A percentile compares a stretch with the other conserved stretches of the same genome.
phyloP scores from a whole-genome alignment of 768 basidiomycete genomes.

The Pseudohyphozyma bogoriensis region DNA sequence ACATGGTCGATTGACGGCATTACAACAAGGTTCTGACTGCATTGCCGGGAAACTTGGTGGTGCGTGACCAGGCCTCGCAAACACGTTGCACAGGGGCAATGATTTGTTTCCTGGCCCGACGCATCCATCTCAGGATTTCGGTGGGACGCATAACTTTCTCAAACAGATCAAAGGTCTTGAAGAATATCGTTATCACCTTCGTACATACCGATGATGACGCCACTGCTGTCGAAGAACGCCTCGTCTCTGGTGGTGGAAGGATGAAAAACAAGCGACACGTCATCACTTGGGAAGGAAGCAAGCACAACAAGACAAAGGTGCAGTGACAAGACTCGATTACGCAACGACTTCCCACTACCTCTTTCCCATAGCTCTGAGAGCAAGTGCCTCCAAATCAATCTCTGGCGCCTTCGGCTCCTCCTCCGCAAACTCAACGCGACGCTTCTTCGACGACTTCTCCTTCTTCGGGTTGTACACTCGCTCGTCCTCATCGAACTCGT shows the following conservation, averaged over 20 bases:
- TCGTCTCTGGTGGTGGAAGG: background rate
- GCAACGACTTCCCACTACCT: background rate
- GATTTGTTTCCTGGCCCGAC: no score
- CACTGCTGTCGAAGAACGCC: background rate
- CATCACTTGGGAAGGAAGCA: background rate
- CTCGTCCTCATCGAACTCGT: constrained; percentile 31
- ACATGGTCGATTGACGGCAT: no score
- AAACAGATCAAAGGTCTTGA: background rate
- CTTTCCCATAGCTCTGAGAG: constrained; percentile 24
- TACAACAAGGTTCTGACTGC: no score
- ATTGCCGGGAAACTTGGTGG: no score
- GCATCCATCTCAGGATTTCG: no score
- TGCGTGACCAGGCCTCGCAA: no score
- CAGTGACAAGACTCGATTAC: no score
- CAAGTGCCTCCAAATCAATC: constrained; percentile 31
- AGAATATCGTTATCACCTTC: no score
- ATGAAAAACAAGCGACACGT: background rate
- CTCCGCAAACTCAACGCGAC: constrained; percentile 6
- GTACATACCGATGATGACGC: background rate
- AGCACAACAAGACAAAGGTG: background rate
- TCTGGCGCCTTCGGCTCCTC: constrained; percentile 10
- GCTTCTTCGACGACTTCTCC: constrained; percentile 7
- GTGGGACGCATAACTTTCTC: no score
- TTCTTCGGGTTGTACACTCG: background rate
- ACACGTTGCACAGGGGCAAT: no score